phyloP scores from a whole-genome alignment of 306 rosid genomes.

The Lablab purpureus region DNA sequence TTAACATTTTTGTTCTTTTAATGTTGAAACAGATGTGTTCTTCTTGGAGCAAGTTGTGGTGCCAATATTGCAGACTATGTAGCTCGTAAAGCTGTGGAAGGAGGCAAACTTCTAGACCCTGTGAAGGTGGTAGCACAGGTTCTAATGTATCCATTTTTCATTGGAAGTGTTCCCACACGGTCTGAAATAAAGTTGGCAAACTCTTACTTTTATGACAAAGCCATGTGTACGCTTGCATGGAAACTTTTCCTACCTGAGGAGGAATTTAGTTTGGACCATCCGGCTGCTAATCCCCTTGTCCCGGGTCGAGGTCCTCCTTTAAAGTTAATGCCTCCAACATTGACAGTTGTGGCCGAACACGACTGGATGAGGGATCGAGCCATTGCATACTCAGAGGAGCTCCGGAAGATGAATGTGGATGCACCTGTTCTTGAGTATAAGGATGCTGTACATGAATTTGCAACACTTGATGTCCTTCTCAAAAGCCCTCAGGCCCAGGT shows the following conservation, averaged over 20 bases:
- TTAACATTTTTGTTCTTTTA: slow-evolving; percentile 39
- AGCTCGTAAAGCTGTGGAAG: slow-evolving; percentile 87
- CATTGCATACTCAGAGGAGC: slow-evolving; percentile 97
- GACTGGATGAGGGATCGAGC: slow-evolving; percentile 99
- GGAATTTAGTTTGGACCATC: slow-evolving; percentile 88
- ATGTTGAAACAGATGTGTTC: slow-evolving; percentile 82
- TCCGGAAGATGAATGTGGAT: slow-evolving; percentile 88
- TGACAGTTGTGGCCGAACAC: slow-evolving; percentile 95
- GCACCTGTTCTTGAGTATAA: slow-evolving; percentile 93
- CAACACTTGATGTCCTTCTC: slow-evolving; percentile 88
- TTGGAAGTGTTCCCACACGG: slow-evolving; percentile 85
- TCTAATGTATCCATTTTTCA: slow-evolving; percentile 86
- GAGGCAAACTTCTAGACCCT: slow-evolving; percentile 84
- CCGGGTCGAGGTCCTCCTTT: slow-evolving; percentile 78
- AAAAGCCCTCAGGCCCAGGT: slow-evolving; percentile 95
- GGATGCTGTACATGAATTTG: slow-evolving; percentile 96
- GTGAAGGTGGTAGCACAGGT: slow-evolving; percentile 93
- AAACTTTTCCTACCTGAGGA: slow-evolving; percentile 88
- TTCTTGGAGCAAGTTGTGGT: slow-evolving; percentile 94
- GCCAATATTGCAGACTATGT: slow-evolving; percentile 94
- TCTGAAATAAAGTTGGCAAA: slow-evolving; percentile 94
- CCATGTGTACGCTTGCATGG: slow-evolving; percentile 95
- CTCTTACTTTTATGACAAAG: slow-evolving; percentile 92
- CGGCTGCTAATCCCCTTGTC: slow-evolving; percentile 88
- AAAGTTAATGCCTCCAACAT: slow-evolving; percentile 93